Evolutionary conservation across 495 filamentous ascomycete genomes (phyloP).

Genomic region (Neurospora africana): DNA sequence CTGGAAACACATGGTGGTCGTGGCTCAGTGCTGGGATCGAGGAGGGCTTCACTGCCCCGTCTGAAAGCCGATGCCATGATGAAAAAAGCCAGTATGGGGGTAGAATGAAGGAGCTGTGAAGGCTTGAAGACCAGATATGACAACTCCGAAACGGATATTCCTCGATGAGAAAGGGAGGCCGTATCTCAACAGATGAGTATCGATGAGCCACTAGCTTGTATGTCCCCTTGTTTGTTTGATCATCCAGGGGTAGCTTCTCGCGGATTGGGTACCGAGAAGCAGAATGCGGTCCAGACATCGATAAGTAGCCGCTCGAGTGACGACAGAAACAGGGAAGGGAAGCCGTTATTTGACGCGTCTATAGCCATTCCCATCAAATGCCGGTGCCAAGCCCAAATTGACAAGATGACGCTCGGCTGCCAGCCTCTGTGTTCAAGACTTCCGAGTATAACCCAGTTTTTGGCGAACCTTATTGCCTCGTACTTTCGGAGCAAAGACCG

Average conservation of each 20-base stretch:
- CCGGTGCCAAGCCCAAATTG: not conserved
- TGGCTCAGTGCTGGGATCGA: slow-evolving; percentile 14
- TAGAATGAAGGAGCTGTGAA: not conserved
- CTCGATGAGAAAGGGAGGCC: not conserved
- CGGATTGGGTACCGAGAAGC: not conserved
- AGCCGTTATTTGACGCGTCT: not conserved
- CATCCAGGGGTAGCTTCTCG: not conserved
- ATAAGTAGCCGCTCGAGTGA: not conserved
- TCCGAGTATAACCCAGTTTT: not conserved
- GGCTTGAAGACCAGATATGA: not conserved
- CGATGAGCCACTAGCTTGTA: not conserved
- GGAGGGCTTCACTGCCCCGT: slow-evolving; percentile 4
- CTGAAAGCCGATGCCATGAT: slow-evolving; percentile 25
- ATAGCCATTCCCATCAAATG: not conserved
- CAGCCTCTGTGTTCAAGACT: not conserved
- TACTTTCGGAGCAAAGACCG: not conserved
- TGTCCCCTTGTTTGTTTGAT: not conserved
- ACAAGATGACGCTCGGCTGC: not conserved
- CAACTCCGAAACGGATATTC: not conserved
- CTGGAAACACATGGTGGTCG: slow-evolving; percentile 12
- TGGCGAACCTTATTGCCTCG: not conserved
- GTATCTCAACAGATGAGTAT: not conserved
- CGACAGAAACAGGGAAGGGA: not conserved
- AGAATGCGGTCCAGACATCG: not conserved
- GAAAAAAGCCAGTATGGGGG: not conserved